These are phyloP conservation scores for Colletotrichum camelliae DNA, from an alignment of 2,329 filamentous ascomycete genomes.

Conservation along the genomic window DNA sequence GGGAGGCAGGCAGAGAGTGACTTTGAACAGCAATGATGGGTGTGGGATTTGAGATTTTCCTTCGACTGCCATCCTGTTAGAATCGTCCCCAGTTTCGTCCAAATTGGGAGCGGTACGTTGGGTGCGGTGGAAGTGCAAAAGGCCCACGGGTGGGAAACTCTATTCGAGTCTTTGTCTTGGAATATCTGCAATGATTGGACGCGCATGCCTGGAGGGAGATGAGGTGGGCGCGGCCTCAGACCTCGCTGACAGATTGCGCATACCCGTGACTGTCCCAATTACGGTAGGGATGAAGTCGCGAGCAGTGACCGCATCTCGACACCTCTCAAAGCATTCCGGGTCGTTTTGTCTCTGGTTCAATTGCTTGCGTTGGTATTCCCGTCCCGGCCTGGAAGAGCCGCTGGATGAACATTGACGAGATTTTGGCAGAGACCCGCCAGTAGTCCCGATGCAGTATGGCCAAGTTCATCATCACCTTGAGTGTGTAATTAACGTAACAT, in stretches of 20 bases:
- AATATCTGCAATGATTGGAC: conserved; percentile 1
- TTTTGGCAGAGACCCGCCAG: background rate
- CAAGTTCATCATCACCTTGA: background rate
- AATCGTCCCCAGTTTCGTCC: conserved; percentile 3
- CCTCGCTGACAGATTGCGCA: conserved; percentile 11
- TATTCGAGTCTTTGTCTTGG: conserved; percentile 7
- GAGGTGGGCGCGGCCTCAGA: conserved; percentile 10
- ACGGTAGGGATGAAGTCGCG: background rate
- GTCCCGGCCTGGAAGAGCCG: background rate
- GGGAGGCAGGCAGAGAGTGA: background rate
- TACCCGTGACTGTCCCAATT: background rate
- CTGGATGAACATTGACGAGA: background rate
- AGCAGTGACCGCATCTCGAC: background rate
- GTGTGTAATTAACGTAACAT: background rate
- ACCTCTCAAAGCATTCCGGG: background rate
- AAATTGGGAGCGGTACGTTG: background rate
- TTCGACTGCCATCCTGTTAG: background rate
- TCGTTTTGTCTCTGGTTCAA: background rate
- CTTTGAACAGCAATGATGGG: background rate
- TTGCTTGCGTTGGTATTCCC: background rate
- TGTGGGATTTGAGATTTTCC: background rate
- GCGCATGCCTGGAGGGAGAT: background rate
- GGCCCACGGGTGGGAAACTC: conserved; percentile 10
- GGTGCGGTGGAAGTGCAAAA: background rate
- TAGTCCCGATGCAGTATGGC: background rate